Conservation (phyloP, 164 flowering plant species). For the Aristolochia californica region DNA sequence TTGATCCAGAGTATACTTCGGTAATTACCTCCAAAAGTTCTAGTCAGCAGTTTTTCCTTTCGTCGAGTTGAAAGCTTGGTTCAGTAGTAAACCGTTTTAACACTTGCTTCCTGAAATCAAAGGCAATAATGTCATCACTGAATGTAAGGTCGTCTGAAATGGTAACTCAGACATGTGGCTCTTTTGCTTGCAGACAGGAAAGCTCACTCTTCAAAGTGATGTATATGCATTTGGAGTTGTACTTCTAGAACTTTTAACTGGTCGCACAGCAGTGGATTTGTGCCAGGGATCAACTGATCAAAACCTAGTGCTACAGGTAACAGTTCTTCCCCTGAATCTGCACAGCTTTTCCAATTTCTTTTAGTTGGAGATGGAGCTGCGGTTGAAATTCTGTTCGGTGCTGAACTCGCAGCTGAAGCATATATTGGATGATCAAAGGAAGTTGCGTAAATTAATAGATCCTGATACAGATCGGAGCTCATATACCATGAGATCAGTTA, state of each 20-base stretch:
- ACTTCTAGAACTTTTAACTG: constrained; percentile 91
- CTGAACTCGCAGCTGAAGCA: constrained; percentile 51
- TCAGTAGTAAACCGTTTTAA: too few species aligned
- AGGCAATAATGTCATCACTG: too few species aligned
- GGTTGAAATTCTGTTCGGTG: not conserved
- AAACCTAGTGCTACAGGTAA: constrained; percentile 80
- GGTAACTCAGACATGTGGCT: not conserved
- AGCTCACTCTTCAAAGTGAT: constrained; percentile 89
- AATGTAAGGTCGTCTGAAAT: too few species aligned
- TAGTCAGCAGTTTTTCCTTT: not conserved
- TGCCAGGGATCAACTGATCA: constrained; percentile 80
- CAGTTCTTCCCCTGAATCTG: not conserved
- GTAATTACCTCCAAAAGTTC: constrained; percentile 26
- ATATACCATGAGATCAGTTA: constrained; percentile 65
- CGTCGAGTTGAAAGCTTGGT: too few species aligned
- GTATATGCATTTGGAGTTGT: constrained; percentile 98
- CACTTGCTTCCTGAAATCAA: too few species aligned
- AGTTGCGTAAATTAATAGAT: constrained; percentile 71
- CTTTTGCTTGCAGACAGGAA: constrained; percentile 67
- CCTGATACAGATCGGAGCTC: constrained; percentile 63
- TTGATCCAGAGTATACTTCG: constrained; percentile 95
- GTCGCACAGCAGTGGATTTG: constrained; percentile 80
- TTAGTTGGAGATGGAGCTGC: not conserved
- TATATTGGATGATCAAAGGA: constrained; percentile 67
- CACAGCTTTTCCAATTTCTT: not conserved